Evolutionary conservation across 257 asterid genomes (phyloP).

Genomic region (Scutellaria minor): DNA sequence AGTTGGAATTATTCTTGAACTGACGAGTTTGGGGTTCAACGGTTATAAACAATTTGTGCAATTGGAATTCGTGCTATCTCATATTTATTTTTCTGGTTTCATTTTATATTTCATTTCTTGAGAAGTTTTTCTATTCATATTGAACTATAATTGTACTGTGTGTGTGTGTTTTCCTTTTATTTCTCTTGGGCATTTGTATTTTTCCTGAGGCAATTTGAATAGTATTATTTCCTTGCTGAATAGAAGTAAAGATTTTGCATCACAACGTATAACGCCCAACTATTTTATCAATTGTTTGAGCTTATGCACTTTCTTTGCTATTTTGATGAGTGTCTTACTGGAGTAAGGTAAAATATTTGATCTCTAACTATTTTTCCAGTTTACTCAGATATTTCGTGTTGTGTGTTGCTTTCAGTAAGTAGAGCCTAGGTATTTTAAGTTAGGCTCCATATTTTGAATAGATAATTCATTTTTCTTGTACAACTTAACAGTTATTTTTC

Average conservation of each 20-base stretch:
- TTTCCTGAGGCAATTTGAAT: background rate
- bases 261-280: background rate
- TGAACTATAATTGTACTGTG: background rate
- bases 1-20: conserved; percentile 19
- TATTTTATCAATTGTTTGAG: conserved; percentile 17
- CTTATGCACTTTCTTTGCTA: background rate
- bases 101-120: too few species aligned
- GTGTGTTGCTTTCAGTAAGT: background rate
- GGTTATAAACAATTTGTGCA: background rate
- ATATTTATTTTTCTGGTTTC: too few species aligned
- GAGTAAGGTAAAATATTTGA: background rate
- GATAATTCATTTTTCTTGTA: background rate
- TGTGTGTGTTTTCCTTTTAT: background rate
- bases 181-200: background rate
- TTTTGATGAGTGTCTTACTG: conserved; percentile 17
- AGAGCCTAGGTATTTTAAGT: background rate
- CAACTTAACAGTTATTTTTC: background rate
- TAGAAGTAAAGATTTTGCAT: background rate
- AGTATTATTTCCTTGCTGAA: conserved; percentile 17
- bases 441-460: background rate
- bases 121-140: too few species aligned
- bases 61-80: conserved; percentile 4
- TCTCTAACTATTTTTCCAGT: background rate
- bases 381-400: background rate
- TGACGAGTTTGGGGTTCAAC: conserved; percentile 18